phyloP scores from a whole-genome alignment of 306 rosid genomes.

The Lupinus albus region DNA sequence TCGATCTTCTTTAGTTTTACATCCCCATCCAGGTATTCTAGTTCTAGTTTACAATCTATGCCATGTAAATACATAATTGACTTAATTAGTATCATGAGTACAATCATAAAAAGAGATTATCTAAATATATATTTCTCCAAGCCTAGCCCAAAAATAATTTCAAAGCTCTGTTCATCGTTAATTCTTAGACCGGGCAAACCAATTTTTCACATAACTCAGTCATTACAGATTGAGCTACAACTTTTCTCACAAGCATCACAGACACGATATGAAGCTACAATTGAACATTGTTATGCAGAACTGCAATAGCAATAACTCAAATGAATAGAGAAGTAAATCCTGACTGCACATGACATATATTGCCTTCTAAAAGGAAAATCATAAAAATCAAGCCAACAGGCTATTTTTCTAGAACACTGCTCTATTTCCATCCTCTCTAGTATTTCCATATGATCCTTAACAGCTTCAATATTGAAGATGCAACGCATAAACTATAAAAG shows the following conservation, averaged over 20 bases:
- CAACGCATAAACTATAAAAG: slow-evolving; percentile 8
- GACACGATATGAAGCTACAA: slow-evolving; percentile 6
- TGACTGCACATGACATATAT: background rate
- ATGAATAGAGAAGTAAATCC: slow-evolving; percentile 1
- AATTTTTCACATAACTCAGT: background rate
- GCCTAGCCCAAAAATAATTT: background rate
- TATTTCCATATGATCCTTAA: slow-evolving; percentile 25
- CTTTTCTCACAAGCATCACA: background rate
- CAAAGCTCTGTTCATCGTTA: background rate
- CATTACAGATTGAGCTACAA: slow-evolving; percentile 21
- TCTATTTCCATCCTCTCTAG: slow-evolving; percentile 11
- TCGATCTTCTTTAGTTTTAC: too few relatives aligned
- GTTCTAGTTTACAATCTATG: too few relatives aligned
- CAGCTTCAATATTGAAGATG: slow-evolving; percentile 13
- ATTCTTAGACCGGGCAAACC: background rate
- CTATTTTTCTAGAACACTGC: slow-evolving; percentile 14
- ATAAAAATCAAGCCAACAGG: slow-evolving; percentile 18
- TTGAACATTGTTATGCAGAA: background rate
- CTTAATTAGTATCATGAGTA: background rate
- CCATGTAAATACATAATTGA: too few relatives aligned
- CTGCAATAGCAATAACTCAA: background rate
- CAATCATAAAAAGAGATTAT: background rate
- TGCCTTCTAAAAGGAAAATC: background rate
- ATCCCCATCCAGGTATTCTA: too few relatives aligned
- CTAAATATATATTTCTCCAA: background rate